Evolutionary conservation across 2,329 filamentous ascomycete species (phyloP).

Genomic region (Ophiostoma sp.): DNA sequence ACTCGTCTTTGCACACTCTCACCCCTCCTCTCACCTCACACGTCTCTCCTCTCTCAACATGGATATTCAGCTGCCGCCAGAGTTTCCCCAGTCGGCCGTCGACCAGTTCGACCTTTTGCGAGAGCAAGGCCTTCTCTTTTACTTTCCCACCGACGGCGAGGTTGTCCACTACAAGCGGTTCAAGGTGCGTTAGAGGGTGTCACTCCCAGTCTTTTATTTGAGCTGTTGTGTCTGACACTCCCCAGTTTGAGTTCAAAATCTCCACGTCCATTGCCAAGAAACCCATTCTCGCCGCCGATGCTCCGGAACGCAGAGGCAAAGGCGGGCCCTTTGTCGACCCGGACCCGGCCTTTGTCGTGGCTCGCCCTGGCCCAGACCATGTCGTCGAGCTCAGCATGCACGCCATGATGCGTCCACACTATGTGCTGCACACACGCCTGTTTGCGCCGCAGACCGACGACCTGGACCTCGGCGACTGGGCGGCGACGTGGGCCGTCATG

Average conservation of each 20-base stretch:
- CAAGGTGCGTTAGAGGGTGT: constrained; percentile 10
- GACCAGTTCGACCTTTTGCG: constrained; percentile 29
- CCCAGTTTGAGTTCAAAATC: constrained; percentile 36
- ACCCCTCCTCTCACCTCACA: neutral
- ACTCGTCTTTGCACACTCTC: neutral
- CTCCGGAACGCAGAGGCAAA: constrained; percentile 32
- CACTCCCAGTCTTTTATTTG: neutral
- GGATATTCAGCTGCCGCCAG: constrained; percentile 25
- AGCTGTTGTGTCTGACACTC: neutral
- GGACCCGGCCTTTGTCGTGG: constrained; percentile 37
- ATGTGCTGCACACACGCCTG: constrained; percentile 42
- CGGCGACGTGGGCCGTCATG: constrained; percentile 42
- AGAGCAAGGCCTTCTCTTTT: constrained; percentile 28
- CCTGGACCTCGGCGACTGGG: constrained; percentile 40
- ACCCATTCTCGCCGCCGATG: constrained; percentile 31
- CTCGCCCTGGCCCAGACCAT: constrained; percentile 34
- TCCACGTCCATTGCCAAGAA: constrained; percentile 33
- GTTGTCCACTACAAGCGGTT: constrained; percentile 25
- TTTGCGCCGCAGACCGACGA: constrained; percentile 42
- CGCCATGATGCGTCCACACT: constrained; percentile 39
- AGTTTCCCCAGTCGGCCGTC: constrained; percentile 26
- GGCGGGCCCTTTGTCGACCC: constrained; percentile 35
- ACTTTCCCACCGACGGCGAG: constrained; percentile 28
- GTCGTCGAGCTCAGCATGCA: constrained; percentile 42
- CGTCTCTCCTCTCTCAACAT: neutral